phyloP scores from a whole-genome alignment of 441 rosid genomes.

The Sinapis alba region DNA sequence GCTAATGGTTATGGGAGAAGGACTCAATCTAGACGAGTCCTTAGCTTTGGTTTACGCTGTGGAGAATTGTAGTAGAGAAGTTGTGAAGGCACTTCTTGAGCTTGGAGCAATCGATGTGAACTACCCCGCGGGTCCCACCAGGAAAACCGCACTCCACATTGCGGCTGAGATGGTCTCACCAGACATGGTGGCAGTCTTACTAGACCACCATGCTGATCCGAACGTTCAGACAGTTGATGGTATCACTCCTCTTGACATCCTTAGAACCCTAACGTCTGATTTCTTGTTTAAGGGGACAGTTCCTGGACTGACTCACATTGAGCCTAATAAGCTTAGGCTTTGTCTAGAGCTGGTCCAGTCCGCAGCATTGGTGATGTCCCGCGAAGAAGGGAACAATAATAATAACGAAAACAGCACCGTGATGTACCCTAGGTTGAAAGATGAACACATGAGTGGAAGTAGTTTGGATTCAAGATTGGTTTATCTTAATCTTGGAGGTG shows the following conservation, averaged over 20 bases:
- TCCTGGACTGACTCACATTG: constrained; percentile 83
- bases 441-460: constrained; percentile 56
- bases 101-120: constrained; percentile 95
- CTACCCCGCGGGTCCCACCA: constrained; percentile 78
- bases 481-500: constrained; percentile 70
- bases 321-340: constrained; percentile 87
- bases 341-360: constrained; percentile 95
- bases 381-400: constrained; percentile 74
- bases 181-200: constrained; percentile 90
- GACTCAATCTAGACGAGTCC: constrained; percentile 84
- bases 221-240: constrained; percentile 85
- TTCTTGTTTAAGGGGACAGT: constrained; percentile 94
- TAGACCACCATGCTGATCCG: constrained; percentile 94
- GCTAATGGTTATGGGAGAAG: constrained; percentile 99
- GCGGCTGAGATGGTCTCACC: constrained; percentile 97
- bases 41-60: constrained; percentile 87
- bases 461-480: constrained; percentile 77
- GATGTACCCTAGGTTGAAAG: constrained; percentile 64
- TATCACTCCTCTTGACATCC: constrained; percentile 78
- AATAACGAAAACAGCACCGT: constrained; percentile 43
- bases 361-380: constrained; percentile 83
- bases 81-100: constrained; percentile 85
- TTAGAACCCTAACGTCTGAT: constrained; percentile 93
- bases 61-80: constrained; percentile 89
- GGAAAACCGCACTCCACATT: constrained; percentile 82